Percentiles rank a stretch among this genome's conserved stretches.
Evolutionary conservation across 1,139 yeast species (phyloP).

Genomic region (Debaryomyces coudertii): DNA sequence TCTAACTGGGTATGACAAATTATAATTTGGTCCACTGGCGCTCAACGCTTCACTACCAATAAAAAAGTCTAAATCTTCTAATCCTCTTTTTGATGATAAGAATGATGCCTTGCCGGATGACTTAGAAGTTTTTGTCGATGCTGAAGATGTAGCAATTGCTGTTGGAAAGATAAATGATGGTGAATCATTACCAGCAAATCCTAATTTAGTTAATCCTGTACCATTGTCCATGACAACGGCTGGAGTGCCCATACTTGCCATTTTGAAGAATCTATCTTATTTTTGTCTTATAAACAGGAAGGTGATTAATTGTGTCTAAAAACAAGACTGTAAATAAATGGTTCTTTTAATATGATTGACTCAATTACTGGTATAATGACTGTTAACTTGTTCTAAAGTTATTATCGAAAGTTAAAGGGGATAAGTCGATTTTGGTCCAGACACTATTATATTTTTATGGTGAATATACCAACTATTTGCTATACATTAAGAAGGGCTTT

Average conservation of each 20-base stretch:
- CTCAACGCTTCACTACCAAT: slow-evolving; percentile 94
- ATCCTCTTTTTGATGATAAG: slow-evolving; percentile 77
- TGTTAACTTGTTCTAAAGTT: background rate
- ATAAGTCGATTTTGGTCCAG: background rate
- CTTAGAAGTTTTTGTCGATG: slow-evolving; percentile 39
- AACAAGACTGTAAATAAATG: background rate
- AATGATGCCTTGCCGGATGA: slow-evolving; percentile 46
- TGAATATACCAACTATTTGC: background rate
- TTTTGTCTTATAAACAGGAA: background rate
- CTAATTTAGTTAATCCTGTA: slow-evolving; percentile 95
- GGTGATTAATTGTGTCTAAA: slow-evolving; percentile 1
- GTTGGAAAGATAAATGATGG: slow-evolving; percentile 98
- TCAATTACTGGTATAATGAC: background rate
- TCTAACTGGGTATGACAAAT: slow-evolving; percentile 87
- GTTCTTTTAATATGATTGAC: slow-evolving; percentile 1
- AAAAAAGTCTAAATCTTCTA: slow-evolving; percentile 91
- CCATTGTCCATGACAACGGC: slow-evolving; percentile 99
- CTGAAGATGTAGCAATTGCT: slow-evolving; percentile 82
- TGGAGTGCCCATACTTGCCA: slow-evolving; percentile 75
- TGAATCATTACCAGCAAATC: slow-evolving; percentile 98
- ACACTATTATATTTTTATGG: background rate
- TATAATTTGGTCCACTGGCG: slow-evolving; percentile 91
- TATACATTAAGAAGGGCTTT: background rate
- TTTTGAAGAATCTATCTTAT: slow-evolving; percentile 21
- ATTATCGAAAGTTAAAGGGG: slow-evolving; percentile 2